Base-by-base conservation (phyloP, 2,329 filamentous ascomycete species). In the Dactylellina leptospora region DNA sequence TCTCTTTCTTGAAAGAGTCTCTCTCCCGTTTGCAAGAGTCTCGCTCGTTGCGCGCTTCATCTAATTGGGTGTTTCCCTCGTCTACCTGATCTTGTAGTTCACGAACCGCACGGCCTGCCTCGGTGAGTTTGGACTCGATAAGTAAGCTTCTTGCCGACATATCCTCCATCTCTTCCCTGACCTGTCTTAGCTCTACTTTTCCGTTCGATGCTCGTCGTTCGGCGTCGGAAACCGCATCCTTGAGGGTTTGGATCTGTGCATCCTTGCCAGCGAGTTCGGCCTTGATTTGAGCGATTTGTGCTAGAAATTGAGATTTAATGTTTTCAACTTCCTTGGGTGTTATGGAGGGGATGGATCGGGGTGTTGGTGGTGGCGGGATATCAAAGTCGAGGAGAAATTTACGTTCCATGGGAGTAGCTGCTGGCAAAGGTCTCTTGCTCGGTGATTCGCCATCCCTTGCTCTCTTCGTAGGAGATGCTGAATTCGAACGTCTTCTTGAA, bases 251-350 rank as follows among this genome's bases (percentile, higher is more conserved):
- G 33, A 95, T 91, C 79, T 97, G 93, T 4, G 93, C 93, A 79
- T 97, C 93, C 77, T 95, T 96, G 51, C 95, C 95, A 76, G 89
- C 93, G 8, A 99, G 83, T 8, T 91, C 93, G 2, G 95, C 95
- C 78, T 91, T 95, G 16, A 99, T 85, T n/a, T 90, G 92, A 74
- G 92, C 96, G 70, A 99, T 96, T 78, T 97, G 91, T 0, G 93
- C 96, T 55, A 96, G 84, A 77, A 96, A 96, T 22, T 86, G 86
- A 0, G 93, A 97, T 79, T 97, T 97, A 71, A 97, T 84, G 11
- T 90, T 91, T 79, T 99, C 95, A 1, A 97, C 84, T 81, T 99
- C 95, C 30, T 95, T 88, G 1, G 95, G 91, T 1, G 93, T 96
- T 75, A 97, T 90, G 6, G 89, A 91, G 0, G 95, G 95, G 36